These are phyloP conservation scores for Erodium maritimum DNA, from an alignment of 345 rosid genomes.

Conservation along the genomic window DNA sequence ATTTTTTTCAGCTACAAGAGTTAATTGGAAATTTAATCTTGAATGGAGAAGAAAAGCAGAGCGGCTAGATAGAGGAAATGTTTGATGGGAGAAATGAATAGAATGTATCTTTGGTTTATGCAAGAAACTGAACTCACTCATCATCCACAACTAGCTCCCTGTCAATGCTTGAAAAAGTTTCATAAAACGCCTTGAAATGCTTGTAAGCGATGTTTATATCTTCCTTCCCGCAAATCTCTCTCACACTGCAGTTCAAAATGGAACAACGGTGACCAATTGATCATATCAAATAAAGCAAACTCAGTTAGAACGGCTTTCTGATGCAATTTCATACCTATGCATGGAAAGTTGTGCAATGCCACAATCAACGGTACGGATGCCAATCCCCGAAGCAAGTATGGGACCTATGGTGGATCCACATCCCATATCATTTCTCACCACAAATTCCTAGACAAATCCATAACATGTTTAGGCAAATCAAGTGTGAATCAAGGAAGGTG, in stretches of 20 bases:
- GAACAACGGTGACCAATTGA: not conserved
- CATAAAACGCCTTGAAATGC: constrained; percentile 86
- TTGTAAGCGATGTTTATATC: constrained; percentile 74
- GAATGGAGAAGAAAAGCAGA: too few relatives aligned
- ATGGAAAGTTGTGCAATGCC: constrained; percentile 95
- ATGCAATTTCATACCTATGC: constrained; percentile 70
- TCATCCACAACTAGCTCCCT: constrained; percentile 53
- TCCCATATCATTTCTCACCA: constrained; percentile 95
- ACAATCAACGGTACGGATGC: constrained; percentile 83
- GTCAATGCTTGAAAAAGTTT: constrained; percentile 58
- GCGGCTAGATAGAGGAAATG: too few relatives aligned
- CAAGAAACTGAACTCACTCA: too few relatives aligned
- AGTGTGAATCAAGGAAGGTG: not conserved
- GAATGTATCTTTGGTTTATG: too few relatives aligned
- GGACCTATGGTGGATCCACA: constrained; percentile 98
- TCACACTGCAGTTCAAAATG: constrained; percentile 32
- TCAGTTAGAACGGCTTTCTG: too few relatives aligned
- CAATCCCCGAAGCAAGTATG: constrained; percentile 85
- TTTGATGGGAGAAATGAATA: too few relatives aligned
- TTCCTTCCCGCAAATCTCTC: constrained; percentile 79
- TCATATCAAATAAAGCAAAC: too few relatives aligned
- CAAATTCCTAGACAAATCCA: constrained; percentile 54
- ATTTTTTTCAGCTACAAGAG: too few relatives aligned
- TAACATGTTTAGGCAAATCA: not conserved
- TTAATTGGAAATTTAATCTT: too few relatives aligned